These are phyloP conservation scores for Solanum bulbocastanum DNA, from an alignment of 257 asterid species.

Conservation along the genomic window DNA sequence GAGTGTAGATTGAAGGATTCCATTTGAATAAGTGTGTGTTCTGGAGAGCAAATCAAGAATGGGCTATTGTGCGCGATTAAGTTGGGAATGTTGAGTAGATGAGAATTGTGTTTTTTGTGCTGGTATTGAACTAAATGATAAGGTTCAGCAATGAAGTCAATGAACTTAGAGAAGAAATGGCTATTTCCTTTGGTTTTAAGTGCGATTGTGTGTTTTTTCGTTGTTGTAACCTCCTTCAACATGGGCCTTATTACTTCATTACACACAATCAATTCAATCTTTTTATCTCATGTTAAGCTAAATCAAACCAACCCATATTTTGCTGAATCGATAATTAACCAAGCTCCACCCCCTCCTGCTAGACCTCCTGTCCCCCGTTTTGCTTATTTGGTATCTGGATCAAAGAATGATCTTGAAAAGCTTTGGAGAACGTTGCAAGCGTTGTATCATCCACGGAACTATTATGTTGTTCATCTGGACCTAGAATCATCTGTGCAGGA, in stretches of 20 bases:
- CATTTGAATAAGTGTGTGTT: conserved; percentile 13
- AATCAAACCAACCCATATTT: conserved; percentile 25
- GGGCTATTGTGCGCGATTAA: not conserved
- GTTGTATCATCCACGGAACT: conserved; percentile 79
- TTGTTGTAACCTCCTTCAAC: conserved; percentile 59
- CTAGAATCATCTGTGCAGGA: conserved; percentile 70
- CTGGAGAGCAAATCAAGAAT: conserved; percentile 10
- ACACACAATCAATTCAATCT: conserved; percentile 45
- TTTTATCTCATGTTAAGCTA: conserved; percentile 25
- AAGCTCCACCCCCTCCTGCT: conserved; percentile 42
- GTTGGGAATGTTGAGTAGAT: conserved; percentile 8
- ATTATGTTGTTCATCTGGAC: conserved; percentile 84
- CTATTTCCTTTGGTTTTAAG: conserved; percentile 57
- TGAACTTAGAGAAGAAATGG: conserved; percentile 68
- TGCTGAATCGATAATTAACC: conserved; percentile 33
- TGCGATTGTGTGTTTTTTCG: conserved; percentile 45
- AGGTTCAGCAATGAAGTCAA: conserved; percentile 47
- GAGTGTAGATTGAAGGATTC: conserved; percentile 13
- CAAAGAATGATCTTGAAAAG: conserved; percentile 75
- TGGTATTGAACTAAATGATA: conserved; percentile 20
- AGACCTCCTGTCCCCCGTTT: conserved; percentile 58
- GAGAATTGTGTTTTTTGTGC: not conserved
- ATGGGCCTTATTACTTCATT: conserved; percentile 60
- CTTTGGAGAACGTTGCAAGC: conserved; percentile 85
- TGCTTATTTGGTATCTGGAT: conserved; percentile 81